These are phyloP conservation scores for Plasmodium gallinaceum DNA, from an alignment of 169 alveolate genomes.

Conservation along the genomic window DNA sequence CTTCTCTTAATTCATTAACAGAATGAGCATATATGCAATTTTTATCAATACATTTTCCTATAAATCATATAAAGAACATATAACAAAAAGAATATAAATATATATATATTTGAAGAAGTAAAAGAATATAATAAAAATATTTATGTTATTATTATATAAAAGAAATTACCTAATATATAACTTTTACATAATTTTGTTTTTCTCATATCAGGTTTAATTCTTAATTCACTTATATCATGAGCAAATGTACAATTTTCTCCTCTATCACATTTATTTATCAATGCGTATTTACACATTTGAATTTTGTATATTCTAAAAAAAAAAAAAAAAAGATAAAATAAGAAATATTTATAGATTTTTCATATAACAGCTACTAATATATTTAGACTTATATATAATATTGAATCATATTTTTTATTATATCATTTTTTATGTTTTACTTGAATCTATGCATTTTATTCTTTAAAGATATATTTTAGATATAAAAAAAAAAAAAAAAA, in stretches of 20 bases:
- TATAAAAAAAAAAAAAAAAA: background rate
- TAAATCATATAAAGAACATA: background rate
- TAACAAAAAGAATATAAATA: background rate
- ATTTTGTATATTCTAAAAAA: conserved; percentile 44
- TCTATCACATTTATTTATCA: conserved; percentile 59
- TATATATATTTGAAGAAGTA: background rate
- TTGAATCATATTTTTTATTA: background rate
- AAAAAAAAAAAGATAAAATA: background rate
- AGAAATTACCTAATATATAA: conserved; percentile 34
- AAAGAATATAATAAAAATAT: background rate
- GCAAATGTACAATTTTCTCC: conserved; percentile 72
- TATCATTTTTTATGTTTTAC: conserved; percentile 17
- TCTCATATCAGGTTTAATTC: conserved; percentile 71
- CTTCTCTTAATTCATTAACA: conserved; percentile 67
- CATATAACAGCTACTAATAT: background rate
- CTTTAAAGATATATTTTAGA: background rate
- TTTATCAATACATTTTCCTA: conserved; percentile 56
- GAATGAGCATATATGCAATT: conserved; percentile 64
- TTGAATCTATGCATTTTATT: conserved; percentile 60
- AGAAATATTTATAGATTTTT: background rate
- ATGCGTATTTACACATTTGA: conserved; percentile 68
- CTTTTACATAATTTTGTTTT: conserved; percentile 64
- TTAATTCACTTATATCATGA: conserved; percentile 49
- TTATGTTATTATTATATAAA: background rate
- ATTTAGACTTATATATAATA: background rate